These are phyloP conservation scores for Pleurotus giganteus DNA, from an alignment of 768 basidiomycete genomes.

Conservation along the genomic window DNA sequence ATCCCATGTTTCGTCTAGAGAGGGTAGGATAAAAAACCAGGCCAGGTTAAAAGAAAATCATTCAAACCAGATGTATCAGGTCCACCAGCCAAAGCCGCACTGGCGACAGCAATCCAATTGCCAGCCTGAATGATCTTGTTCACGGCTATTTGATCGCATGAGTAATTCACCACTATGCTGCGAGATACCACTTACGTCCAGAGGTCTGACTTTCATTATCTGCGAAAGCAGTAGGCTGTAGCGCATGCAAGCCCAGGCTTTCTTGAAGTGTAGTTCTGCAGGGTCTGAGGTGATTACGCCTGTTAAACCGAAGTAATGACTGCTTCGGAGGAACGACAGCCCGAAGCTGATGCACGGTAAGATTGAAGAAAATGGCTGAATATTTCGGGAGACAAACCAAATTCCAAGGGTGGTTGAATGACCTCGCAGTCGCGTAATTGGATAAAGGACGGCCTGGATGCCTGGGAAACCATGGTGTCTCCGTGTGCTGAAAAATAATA, in stretches of 20 bases:
- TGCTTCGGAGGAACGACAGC: no score
- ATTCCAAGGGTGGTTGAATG: no score
- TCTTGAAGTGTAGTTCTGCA: neutral
- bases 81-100: slow-evolving; percentile 44
- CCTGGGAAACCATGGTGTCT: no score
- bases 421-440: no score
- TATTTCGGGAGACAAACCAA: no score
- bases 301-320: no score
- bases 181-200: neutral
- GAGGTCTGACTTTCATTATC: neutral
- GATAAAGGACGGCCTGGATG: no score
- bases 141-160: slow-evolving; percentile 36
- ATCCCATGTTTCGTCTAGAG: slow-evolving; percentile 26
- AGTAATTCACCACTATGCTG: neutral
- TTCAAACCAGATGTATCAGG: slow-evolving; percentile 23
- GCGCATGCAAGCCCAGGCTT: neutral
- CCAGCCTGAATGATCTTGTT: slow-evolving; percentile 49
- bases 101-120: slow-evolving; percentile 40
- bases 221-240: neutral
- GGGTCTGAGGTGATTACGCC: no score
- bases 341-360: no score
- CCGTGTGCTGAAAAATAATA: no score
- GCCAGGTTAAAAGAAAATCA: slow-evolving; percentile 2
- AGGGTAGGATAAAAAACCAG: slow-evolving; percentile 5
- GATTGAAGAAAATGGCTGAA: no score